Evolutionary conservation across 345 rosid species (phyloP), one percentile per base, ranked within the genome.

Genomic region (Eutrema heterophyllum): DNA sequence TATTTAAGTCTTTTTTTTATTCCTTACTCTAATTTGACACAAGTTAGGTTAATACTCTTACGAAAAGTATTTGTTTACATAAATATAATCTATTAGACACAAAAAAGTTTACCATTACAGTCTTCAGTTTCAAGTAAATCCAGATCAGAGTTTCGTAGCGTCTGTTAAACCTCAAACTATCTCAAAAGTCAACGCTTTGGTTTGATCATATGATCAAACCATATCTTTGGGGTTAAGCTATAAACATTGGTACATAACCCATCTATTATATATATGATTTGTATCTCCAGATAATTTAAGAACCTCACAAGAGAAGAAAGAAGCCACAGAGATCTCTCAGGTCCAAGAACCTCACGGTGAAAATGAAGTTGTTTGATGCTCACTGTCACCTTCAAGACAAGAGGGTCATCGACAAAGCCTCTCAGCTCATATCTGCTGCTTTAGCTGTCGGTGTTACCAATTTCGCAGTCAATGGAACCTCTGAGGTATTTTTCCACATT

Each of bases 361-460:
- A 62, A 21, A 85, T 90, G 84, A 89, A 86, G 72, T 73, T 93
- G 73, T 91, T 93, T 39, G 97, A 93, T 51, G 92, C 88, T 10
- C 98, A 94, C 78, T 94, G 98, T 83, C 98, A 94, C 75, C 91
- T 94, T 7, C 98, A 94, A 73, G 98, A 94, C 80, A 87, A 93
- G 41, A 84, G 91, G 79, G 83, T 94, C 64, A 40, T 80, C 4
- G 63, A 68, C 82, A 86, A 78, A 53, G 81, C 85, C 4, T 85
- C 93, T 3, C 72, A 84, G 35, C 81, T 91, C 7, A 89, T 93
- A 14, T 74, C 87, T 70, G 68, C 82, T 2, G 87, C 96, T 36
- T 50, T 85, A 49, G 79, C 83, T 55, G 73, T 84, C 4, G 97
- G 97, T 50, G 79, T 93, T 0, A 68, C 84, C 57, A 82, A 72